Evolutionary conservation across 345 rosid genomes (phyloP).

Genomic region (Dovyalis caffra): DNA sequence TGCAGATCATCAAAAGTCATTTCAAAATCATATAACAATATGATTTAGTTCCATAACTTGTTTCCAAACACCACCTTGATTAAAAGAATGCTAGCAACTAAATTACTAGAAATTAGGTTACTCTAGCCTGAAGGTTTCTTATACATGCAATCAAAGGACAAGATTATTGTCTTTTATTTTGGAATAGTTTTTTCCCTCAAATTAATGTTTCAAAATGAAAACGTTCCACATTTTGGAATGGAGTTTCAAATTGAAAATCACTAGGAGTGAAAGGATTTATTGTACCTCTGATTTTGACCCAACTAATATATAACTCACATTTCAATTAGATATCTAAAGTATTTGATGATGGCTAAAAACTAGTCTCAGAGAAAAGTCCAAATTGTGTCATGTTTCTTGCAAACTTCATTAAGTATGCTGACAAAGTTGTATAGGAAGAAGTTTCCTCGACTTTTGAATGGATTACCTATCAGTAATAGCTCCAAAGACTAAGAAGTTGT

Average conservation of each 20-base stretch:
- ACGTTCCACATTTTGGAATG: not conserved
- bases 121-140: not conserved
- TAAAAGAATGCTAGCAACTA: not conserved
- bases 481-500: not conserved
- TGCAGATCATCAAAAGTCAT: not conserved
- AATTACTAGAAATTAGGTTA: not conserved
- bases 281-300: not conserved
- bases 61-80: not conserved
- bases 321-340: not conserved
- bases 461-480: not conserved
- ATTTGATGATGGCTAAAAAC: not conserved
- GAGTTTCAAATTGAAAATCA: not conserved
- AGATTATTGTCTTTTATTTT: not conserved
- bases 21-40: not conserved
- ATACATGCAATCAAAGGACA: not conserved
- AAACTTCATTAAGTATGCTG: not conserved
- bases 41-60: not conserved
- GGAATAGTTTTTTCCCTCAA: not conserved
- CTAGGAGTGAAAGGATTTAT: not conserved
- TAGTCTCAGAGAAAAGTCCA: not conserved
- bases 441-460: not conserved
- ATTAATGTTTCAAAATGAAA: not conserved
- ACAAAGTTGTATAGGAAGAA: not conserved
- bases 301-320: not conserved
- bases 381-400: not conserved